Percentiles rank a stretch among this genome's conserved stretches.
These are phyloP conservation scores for Rhododendron vialii DNA, from an alignment of 148 eudicot species.

Conservation along the genomic window DNA sequence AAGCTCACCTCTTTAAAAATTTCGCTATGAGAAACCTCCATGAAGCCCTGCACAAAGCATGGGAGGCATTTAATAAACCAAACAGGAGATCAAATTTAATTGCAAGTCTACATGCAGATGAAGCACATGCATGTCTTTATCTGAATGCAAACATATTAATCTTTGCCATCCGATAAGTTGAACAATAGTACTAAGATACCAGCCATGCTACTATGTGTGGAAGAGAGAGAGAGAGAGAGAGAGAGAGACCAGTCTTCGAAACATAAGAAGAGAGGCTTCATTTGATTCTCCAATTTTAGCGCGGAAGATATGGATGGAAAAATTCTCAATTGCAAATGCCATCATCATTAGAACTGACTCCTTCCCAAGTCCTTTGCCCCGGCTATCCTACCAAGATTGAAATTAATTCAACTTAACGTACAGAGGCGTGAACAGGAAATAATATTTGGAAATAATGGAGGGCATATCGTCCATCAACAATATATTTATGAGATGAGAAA, in stretches of 20 bases:
- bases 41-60: slow-evolving; percentile 55
- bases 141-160: neutral
- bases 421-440: neutral
- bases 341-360: slow-evolving; percentile 92
- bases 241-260: slow-evolving; percentile 54
- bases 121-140: neutral
- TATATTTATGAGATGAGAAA: neutral
- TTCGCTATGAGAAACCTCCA: slow-evolving; percentile 60
- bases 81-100: neutral
- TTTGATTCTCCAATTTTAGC: slow-evolving; percentile 88
- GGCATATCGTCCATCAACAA: neutral
- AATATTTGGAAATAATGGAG: neutral
- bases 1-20: slow-evolving; percentile 83
- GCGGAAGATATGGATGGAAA: slow-evolving; percentile 57
- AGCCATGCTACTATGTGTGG: neutral
- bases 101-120: neutral
- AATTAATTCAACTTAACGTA: neutral
- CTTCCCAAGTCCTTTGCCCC: slow-evolving; percentile 94
- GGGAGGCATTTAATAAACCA: slow-evolving; percentile 6
- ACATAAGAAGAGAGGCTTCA: slow-evolving; percentile 60
- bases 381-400: slow-evolving; percentile 60
- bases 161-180: neutral
- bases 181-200: neutral
- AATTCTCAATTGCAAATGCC: slow-evolving; percentile 58
- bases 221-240: slow-evolving; percentile 21